These are phyloP conservation scores for Medicago truncatula DNA, from an alignment of 306 rosid genomes.

Conservation along the genomic window MtrunA17r5.0-ANR NC_053047.1:470001-470500, in stretches of 20 bases:
- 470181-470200: not conserved
- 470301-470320: slow-evolving; percentile 30
- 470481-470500: slow-evolving; percentile 72
- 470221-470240: not conserved
- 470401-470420: slow-evolving; percentile 88
- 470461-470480: slow-evolving; percentile 77
- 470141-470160: not conserved
- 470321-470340: slow-evolving; percentile 28
- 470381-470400: slow-evolving; percentile 57
- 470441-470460: slow-evolving; percentile 51
- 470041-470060: slow-evolving; percentile 10
- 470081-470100: not conserved
- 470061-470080: not conserved
- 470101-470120: not conserved
- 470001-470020: not conserved
- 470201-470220: not conserved
- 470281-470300: slow-evolving; percentile 6
- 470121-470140: not conserved
- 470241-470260: not conserved
- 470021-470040: not conserved
- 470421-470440: slow-evolving; percentile 83
- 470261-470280: not conserved
- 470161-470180: not conserved
- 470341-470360: slow-evolving; percentile 31
- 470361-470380: slow-evolving; percentile 31